Evolutionary conservation across 2,329 filamentous ascomycete species (phyloP).

Genomic region (Chaetomiaceae sp.): DNA sequence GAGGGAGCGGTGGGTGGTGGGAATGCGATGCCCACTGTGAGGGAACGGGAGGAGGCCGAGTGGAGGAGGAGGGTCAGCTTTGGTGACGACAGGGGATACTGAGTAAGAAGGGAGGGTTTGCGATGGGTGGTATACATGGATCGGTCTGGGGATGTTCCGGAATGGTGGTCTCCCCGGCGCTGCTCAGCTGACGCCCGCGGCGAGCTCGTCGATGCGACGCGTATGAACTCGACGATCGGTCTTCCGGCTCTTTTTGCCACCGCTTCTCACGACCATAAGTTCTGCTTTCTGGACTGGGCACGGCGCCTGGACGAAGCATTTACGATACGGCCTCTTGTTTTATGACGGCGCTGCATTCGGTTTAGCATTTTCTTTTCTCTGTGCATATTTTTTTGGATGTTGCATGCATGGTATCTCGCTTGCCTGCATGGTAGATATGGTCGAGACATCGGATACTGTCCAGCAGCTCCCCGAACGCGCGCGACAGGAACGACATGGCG

Average conservation of each 20-base stretch:
- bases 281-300: slow-evolving; percentile 1
- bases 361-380: slow-evolving; percentile 1
- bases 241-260: not conserved
- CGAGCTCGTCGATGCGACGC: not conserved
- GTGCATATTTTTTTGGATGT: not conserved
- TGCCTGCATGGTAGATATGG: too few relatives aligned
- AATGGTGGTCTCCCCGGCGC: not conserved
- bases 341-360: slow-evolving; percentile 4
- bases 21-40: slow-evolving; percentile 8
- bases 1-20: slow-evolving; percentile 12
- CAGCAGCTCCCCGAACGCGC: too few relatives aligned
- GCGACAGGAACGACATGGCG: too few relatives aligned
- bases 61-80: slow-evolving; percentile 19
- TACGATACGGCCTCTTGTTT: slow-evolving; percentile 9
- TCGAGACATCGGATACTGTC: too few relatives aligned
- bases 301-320: slow-evolving; percentile 11
- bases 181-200: not conserved
- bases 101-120: not conserved
- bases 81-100: slow-evolving; percentile 16
- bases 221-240: not conserved
- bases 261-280: slow-evolving; percentile 14
- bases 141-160: not conserved
- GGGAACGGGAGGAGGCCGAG: slow-evolving; percentile 13
- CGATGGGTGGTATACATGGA: not conserved
- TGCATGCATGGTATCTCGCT: not conserved